A percentile compares a stretch with the other conserved stretches of the same genome.
These are phyloP conservation scores for Chalciporus chontae DNA, from an alignment of 768 basidiomycete species.

Conservation along the genomic window DNA sequence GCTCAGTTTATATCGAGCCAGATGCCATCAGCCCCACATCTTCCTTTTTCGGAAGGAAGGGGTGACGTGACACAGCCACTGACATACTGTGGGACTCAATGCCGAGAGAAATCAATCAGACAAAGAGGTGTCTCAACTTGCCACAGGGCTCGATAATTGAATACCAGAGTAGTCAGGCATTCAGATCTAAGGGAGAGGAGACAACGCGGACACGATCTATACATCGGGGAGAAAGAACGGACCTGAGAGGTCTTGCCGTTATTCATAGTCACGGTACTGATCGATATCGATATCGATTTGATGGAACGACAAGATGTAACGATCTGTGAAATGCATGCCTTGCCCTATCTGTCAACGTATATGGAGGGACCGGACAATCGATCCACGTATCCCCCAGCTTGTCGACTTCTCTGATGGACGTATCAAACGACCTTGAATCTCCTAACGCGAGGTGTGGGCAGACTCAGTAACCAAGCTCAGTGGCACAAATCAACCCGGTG, in stretches of 20 bases:
- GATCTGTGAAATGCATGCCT: too few species aligned
- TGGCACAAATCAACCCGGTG: background rate
- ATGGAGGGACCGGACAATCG: too few species aligned
- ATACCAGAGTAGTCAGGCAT: background rate
- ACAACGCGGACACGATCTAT: slow-evolving; percentile 18
- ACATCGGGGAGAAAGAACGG: slow-evolving; percentile 23
- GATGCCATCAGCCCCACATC: slow-evolving; percentile 2
- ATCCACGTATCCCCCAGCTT: background rate
- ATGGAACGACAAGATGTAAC: background rate
- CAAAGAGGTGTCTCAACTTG: background rate
- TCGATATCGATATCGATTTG: background rate
- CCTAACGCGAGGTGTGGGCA: too few species aligned
- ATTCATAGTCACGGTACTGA: background rate
- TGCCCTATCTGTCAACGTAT: too few species aligned
- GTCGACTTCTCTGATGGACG: background rate
- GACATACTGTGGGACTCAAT: background rate
- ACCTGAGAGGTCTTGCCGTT: background rate
- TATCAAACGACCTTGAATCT: too few species aligned
- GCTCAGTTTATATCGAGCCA: slow-evolving; percentile 16
- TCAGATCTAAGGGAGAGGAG: slow-evolving; percentile 7
- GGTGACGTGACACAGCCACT: slow-evolving; percentile 8
- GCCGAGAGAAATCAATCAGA: too few species aligned
- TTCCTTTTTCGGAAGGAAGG: slow-evolving; percentile 13
- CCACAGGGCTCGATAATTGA: background rate
- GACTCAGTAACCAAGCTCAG: too few species aligned